Base-by-base conservation (phyloP, 2,329 filamentous ascomycete species). In the Aspergillus candidus region DNA sequence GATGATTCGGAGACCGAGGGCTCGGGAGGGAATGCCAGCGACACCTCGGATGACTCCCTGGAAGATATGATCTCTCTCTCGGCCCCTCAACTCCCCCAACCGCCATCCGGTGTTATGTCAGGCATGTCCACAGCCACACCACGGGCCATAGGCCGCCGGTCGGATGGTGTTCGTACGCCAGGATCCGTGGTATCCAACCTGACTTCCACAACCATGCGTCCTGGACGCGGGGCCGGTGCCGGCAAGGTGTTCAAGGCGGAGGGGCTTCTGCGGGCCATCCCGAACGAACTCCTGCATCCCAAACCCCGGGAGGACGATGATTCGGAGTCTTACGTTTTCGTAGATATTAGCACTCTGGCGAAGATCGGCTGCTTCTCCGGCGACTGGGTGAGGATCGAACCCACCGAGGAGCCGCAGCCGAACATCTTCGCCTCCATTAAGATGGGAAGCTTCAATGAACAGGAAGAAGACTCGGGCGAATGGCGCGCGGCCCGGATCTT, bases 281-380 rank as follows among this genome's bases (percentile, higher is more conserved):
- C 89, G 0, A 78, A 84, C 38, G 87, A 91, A 35, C 68, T 94
- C 2, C 72, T 98, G 2, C 85, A 97, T 52, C 93, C 93, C 0
- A 90, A 86, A 53, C 91, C 93, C 2, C 66, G 75, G 1, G 79
- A 82, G 18, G 89, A 96, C 48, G 93, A 98, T 49, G 89, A 95
- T 52, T 85, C 94, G 55, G 81, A 84, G 55, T 83, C 88, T 2
- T 82, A 93, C 38, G 78, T 97, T 2, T 98, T 91, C 58, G 90
- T 98, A 4, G 89, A 96, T 56, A 84, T 94, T 6, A 83, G 80
- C 45, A 87, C 88, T 1, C 69, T 98, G 14, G 84, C 88, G 11
- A 89, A 90, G 55, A 84, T 98, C 42, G 90, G 91, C 12, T 97
- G 91, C 65, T 98, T 98, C 62, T 97, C 91, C 0, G 93, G 93